Evolutionary conservation across 2,329 filamentous ascomycete genomes (phyloP), one percentile per base, ranked within the genome.

Genomic region (Colletotrichum tofieldiae): DNA sequence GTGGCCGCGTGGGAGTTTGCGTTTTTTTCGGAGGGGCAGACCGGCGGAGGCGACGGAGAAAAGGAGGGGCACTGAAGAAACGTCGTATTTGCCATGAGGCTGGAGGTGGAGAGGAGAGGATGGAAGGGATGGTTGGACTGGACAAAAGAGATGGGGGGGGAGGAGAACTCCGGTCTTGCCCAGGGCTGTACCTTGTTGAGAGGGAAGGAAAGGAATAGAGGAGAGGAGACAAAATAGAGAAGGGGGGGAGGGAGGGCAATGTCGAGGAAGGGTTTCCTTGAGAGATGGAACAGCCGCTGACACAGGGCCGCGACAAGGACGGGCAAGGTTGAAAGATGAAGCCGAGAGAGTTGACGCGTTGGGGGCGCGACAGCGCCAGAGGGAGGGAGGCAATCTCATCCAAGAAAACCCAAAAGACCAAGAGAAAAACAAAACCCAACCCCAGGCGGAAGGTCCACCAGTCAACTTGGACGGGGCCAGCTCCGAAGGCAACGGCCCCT

Each of bases 1-100:
- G 37, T 37, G 41, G 43, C 43, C 64, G 68, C 56, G 68, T 67
- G 64, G 68, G 35, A 67, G 51, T 62, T 54, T 54, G 45, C 47
- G 56, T 32, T n/a, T 67, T 67, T 56, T 45, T 52, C 29, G 65
- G 58, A 71, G 64, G 55, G 18, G 45, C 55, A 51, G 67, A 47
- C 45, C 43, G 52, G 55, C 45, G 47, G 39, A 56, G 62, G 29
- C 29, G 37, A 49, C 26, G 54, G 54, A 52, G 67, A 43, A 39
- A 59, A 47, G 45, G 52, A 65, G 67, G 67, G 67, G 54, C 45
- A 37, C n/a, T 47, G 26, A 56, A 55, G 62, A 61, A 60, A 29
- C 23, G 61, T 59, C 60, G 45, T 66, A 52, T 45, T 65, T 58
- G 52, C 61, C 43, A 32, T 32, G 58, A 52, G 55, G 43, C 43